These are phyloP conservation scores for Glycyrrhiza uralensis DNA, from an alignment of 306 rosid species.

Conservation along the genomic window DNA sequence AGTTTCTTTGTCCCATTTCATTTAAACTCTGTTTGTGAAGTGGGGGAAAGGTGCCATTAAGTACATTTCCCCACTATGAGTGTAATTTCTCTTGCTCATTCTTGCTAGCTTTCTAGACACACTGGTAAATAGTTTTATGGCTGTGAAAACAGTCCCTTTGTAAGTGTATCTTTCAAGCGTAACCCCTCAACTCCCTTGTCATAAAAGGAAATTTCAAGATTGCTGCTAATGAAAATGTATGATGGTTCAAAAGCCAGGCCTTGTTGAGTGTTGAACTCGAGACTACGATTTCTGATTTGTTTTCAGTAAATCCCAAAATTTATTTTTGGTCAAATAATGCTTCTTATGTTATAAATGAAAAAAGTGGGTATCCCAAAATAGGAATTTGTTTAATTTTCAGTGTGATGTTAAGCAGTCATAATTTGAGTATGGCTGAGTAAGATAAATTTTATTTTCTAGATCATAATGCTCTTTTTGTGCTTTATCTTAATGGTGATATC, in stretches of 20 bases:
- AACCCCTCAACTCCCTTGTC: neutral
- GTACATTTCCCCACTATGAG: neutral
- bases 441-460: neutral
- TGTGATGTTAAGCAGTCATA: neutral
- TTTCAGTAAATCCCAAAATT: neutral
- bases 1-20: slow-evolving; percentile 6
- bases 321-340: neutral
- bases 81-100: neutral
- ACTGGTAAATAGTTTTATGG: neutral
- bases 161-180: neutral
- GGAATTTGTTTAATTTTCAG: neutral
- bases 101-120: neutral
- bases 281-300: neutral
- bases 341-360: neutral
- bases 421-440: neutral
- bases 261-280: neutral
- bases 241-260: neutral
- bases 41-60: neutral
- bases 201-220: neutral
- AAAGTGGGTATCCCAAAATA: neutral
- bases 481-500: slow-evolving; percentile 8
- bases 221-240: neutral
- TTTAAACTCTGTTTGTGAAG: neutral
- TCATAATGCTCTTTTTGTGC: slow-evolving; percentile 3
- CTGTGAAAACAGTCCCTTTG: neutral